Evolutionary conservation across 306 rosid genomes (phyloP).

Genomic region (Gastrolobium villosum): DNA sequence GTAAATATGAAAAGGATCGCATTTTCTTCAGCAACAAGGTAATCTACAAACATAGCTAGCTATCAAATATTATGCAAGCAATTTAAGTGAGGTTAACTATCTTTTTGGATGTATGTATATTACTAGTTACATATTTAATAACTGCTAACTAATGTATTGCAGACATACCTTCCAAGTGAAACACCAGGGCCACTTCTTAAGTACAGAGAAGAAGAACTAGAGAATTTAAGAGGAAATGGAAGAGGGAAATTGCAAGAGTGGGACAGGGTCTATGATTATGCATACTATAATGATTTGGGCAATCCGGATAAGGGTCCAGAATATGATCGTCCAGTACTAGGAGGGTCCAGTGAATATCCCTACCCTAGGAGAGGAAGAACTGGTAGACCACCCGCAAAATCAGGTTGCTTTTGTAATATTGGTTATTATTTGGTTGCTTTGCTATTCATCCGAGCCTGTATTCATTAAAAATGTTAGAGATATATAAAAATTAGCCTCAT

Average conservation of each 20-base stretch:
- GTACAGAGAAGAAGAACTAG: conserved; percentile 76
- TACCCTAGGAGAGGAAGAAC: conserved; percentile 92
- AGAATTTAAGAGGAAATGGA: conserved; percentile 75
- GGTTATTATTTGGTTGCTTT: neutral
- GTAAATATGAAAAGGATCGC: conserved; percentile 65
- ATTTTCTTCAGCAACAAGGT: conserved; percentile 88
- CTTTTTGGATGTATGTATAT: neutral
- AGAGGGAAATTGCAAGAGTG: conserved; percentile 65
- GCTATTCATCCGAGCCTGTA: neutral
- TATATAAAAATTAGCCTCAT: too few relatives aligned
- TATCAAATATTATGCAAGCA: neutral
- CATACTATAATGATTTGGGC: conserved; percentile 73
- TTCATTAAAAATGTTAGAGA: neutral
- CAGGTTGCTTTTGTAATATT: conserved; percentile 56
- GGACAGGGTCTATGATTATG: conserved; percentile 91
- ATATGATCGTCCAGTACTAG: conserved; percentile 75
- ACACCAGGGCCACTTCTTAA: conserved; percentile 72
- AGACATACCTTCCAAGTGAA: conserved; percentile 76
- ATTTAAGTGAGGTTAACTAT: neutral
- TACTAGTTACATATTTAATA: neutral
- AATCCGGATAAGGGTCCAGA: conserved; percentile 61
- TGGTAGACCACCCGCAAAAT: conserved; percentile 61
- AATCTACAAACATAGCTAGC: neutral
- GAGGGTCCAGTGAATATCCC: conserved; percentile 81
- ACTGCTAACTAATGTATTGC: conserved; percentile 24